A percentile compares a stretch with the other conserved stretches of the same genome.
Conservation (phyloP, 305 asterid genomes). For the Caryopteris hybrid region DNA sequence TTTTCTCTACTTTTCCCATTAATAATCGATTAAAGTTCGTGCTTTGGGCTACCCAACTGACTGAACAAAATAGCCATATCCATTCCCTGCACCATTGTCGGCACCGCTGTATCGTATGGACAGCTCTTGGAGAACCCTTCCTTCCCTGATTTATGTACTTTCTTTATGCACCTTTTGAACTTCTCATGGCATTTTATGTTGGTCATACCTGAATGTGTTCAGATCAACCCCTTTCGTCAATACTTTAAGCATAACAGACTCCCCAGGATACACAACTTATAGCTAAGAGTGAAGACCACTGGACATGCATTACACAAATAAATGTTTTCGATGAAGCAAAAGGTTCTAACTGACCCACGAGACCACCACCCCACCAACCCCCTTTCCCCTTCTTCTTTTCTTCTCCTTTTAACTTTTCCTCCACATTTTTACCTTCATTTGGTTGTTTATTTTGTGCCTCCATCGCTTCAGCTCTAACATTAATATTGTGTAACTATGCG, state of each 20-base stretch:
- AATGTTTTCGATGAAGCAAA: neutral
- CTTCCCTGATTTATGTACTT: slow-evolving; percentile 83
- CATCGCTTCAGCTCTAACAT: no score
- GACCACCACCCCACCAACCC: neutral
- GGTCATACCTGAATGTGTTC: slow-evolving; percentile 52
- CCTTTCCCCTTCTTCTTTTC: neutral
- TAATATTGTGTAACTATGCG: neutral
- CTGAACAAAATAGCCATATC: slow-evolving; percentile 87
- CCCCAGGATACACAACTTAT: neutral
- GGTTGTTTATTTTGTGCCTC: no score
- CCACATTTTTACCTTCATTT: no score
- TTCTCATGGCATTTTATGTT: slow-evolving; percentile 85
- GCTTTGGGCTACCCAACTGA: slow-evolving; percentile 63
- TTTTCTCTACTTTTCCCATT: no score
- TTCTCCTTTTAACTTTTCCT: no score
- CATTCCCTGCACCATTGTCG: slow-evolving; percentile 96
- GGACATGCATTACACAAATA: neutral
- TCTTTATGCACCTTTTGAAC: slow-evolving; percentile 86
- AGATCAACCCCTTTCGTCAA: no score
- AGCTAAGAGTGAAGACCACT: neutral
- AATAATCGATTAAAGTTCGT: slow-evolving; percentile 38
- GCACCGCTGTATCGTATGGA: slow-evolving; percentile 74
- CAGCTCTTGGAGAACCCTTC: slow-evolving; percentile 68
- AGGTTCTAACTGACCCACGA: neutral
- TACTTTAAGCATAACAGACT: no score